A percentile compares a stretch with the other conserved stretches of the same genome.
These are phyloP conservation scores for Carex kokanica DNA, from an alignment of 176 grass and related monocot genomes.

Conservation along the genomic window DNA sequence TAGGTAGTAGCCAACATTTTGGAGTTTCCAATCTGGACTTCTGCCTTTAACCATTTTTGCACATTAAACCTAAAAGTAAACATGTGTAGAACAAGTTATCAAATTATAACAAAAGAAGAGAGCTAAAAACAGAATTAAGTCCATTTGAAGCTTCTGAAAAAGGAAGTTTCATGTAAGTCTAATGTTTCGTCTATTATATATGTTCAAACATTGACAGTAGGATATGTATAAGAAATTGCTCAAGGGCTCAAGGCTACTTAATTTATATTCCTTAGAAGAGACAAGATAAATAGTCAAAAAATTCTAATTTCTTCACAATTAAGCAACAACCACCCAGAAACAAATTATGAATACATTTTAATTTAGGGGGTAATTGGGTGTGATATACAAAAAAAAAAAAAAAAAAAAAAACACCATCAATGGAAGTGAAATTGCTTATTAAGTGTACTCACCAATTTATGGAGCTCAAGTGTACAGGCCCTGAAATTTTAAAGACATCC, in stretches of 20 bases:
- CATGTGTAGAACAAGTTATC: no score
- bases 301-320: not conserved
- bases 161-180: no score
- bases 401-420: not conserved
- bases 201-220: no score
- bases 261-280: not conserved
- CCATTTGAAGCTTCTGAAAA: no score
- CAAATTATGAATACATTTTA: not conserved
- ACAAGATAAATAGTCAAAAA: not conserved
- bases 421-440: not conserved
- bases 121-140: no score
- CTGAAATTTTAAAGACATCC: slow-evolving; percentile 2
- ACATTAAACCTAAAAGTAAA: no score
- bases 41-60: no score
- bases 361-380: not conserved
- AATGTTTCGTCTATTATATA: no score
- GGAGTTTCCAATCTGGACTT: no score
- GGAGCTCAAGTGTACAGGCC: not conserved
- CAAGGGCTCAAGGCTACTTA: not conserved
- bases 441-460: slow-evolving; percentile 6
- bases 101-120: no score
- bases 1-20: no score
- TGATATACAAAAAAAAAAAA: not conserved
- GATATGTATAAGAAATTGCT: not conserved
- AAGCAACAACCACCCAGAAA: not conserved